phyloP scores from a whole-genome alignment of 345 rosid genomes.

The Brassica juncea region DNA sequence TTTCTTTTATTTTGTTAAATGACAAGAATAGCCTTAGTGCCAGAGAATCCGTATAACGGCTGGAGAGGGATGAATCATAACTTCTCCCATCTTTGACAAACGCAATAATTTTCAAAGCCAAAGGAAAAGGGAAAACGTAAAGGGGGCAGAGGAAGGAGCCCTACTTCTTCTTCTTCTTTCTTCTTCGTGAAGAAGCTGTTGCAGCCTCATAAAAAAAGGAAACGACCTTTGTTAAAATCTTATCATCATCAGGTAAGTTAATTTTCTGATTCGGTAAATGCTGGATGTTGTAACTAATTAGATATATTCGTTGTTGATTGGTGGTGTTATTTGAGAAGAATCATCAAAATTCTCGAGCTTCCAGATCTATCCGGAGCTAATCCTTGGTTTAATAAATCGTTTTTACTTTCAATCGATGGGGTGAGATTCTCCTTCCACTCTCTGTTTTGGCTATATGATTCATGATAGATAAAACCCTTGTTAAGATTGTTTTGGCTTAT shows the following conservation, averaged over 20 bases:
- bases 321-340: conserved; percentile 25
- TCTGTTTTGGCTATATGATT: conserved; percentile 21
- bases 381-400: conserved; percentile 24
- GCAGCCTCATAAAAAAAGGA: conserved; percentile 12
- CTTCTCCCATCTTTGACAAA: conserved; percentile 19
- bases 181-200: conserved; percentile 29
- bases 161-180: conserved; percentile 7
- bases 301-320: conserved; percentile 19
- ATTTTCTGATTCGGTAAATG: conserved; percentile 16
- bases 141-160: conserved; percentile 21
- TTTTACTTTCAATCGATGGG: conserved; percentile 64
- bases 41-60: conserved; percentile 38
- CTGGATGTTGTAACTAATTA: not conserved
- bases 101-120: conserved; percentile 33
- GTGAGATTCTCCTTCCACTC: conserved; percentile 48
- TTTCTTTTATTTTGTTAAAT: not conserved
- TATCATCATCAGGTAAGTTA: conserved; percentile 25
- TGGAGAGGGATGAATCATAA: conserved; percentile 29
- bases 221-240: conserved; percentile 19
- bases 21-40: conserved; percentile 25
- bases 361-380: conserved; percentile 48
- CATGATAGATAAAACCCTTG: conserved; percentile 2
- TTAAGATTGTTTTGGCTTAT: not conserved
- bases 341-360: conserved; percentile 30
- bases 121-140: conserved; percentile 31